phyloP scores from a whole-genome alignment of 106 monocot species.

The Acanthochlamys bracteata region DNA sequence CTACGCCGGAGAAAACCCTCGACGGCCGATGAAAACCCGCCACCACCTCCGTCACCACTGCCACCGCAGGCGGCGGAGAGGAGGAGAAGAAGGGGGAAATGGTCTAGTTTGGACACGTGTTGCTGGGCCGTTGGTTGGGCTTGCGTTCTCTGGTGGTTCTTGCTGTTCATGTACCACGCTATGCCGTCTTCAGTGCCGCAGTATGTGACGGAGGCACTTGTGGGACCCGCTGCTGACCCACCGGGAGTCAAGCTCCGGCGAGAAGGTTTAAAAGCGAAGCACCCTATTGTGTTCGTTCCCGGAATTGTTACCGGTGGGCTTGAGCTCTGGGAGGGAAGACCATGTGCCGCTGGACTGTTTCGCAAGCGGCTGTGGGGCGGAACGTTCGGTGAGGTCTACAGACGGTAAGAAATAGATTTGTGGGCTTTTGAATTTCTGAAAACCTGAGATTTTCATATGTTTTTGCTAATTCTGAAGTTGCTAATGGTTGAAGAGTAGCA shows the following conservation, averaged over 20 bases:
- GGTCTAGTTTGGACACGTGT: constrained; percentile 76
- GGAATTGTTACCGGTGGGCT: constrained; percentile 58
- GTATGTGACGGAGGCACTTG: constrained; percentile 94
- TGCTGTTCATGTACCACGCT: constrained; percentile 87
- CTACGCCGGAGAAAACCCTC: constrained; percentile 31
- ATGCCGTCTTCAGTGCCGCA: constrained; percentile 95
- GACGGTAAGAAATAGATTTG: constrained; percentile 10
- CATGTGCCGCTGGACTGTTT: constrained; percentile 39
- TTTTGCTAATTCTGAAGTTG: background rate
- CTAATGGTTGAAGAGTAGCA: background rate
- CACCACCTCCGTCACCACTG: background rate
- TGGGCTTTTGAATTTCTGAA: background rate
- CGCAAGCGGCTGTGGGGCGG: constrained; percentile 49
- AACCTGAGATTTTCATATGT: background rate
- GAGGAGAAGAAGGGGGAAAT: constrained; percentile 23
- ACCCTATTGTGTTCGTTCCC: constrained; percentile 96
- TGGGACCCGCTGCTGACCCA: constrained; percentile 85
- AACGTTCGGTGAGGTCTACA: constrained; percentile 39
- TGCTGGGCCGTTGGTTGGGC: constrained; percentile 83
- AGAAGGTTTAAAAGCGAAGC: constrained; percentile 69
- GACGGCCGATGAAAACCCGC: background rate
- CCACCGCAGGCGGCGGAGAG: background rate
- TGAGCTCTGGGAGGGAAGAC: constrained; percentile 47
- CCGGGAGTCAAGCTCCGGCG: constrained; percentile 82
- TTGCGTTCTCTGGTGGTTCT: constrained; percentile 80